Conservation (phyloP, 2,329 filamentous ascomycete genomes). For the Zopfia rhizophila region DNA sequence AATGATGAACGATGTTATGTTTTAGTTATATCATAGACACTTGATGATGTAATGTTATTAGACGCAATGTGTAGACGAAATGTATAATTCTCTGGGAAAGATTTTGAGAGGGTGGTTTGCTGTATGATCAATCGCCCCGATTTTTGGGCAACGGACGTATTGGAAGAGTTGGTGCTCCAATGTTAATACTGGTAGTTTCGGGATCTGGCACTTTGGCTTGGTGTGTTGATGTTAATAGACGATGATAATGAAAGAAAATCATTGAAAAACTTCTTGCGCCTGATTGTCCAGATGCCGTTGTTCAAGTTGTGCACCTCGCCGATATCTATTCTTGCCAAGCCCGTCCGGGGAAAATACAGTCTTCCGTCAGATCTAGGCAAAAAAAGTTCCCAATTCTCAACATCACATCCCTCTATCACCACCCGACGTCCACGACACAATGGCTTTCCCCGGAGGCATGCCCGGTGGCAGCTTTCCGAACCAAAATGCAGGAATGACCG, state of each 20-base stretch:
- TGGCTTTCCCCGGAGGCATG: conserved; percentile 46
- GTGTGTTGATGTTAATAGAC: conserved; percentile 3
- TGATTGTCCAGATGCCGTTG: not conserved
- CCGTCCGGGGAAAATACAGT: conserved; percentile 37
- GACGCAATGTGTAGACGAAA: conserved; percentile 38
- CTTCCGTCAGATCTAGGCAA: conserved; percentile 50
- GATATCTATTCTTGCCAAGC: conserved; percentile 27
- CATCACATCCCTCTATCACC: conserved; percentile 20
- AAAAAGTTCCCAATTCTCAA: conserved; percentile 35
- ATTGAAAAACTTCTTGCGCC: conserved; percentile 1
- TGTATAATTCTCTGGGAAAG: conserved; percentile 32
- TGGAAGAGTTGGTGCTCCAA: conserved; percentile 3
- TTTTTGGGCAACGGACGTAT: not conserved
- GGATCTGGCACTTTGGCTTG: conserved; percentile 1
- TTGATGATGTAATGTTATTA: conserved; percentile 44
- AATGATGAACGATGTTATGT: conserved; percentile 31
- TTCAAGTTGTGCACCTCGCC: not conserved
- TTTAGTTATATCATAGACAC: conserved; percentile 20
- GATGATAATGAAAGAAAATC: conserved; percentile 8
- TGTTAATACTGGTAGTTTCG: conserved; percentile 9
- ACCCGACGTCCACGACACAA: conserved; percentile 20
- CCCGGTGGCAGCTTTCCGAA: conserved; percentile 42
- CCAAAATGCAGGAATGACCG: conserved; percentile 50
- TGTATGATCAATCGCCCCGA: conserved; percentile 9
- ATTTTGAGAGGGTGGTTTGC: conserved; percentile 34